A percentile compares a stretch with the other conserved stretches of the same genome.
Conservation (phyloP, 108 stramenopile genomes). For the Skeletonema marinoi region DNA sequence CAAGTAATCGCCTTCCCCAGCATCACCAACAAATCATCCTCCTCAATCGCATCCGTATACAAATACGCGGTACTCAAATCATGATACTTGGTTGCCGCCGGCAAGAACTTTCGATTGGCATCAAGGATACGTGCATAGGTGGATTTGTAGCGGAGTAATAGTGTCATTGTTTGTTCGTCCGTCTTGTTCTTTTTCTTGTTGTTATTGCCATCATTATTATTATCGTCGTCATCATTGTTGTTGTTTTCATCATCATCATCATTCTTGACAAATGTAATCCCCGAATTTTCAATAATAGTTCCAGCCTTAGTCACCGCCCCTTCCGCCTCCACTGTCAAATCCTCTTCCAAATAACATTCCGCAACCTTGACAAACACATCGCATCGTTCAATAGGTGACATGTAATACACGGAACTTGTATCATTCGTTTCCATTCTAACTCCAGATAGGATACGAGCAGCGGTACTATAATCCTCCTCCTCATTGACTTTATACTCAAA, state of each 20-base stretch:
- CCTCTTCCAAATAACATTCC: constrained; percentile 90
- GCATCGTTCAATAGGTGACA: constrained; percentile 57
- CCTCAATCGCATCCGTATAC: constrained; percentile 69
- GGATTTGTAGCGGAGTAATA: constrained; percentile 90
- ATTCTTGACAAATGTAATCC: neutral
- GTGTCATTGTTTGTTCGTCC: constrained; percentile 58
- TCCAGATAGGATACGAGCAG: constrained; percentile 66
- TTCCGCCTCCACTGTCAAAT: constrained; percentile 80
- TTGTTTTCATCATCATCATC: constrained; percentile 2
- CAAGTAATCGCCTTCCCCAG: constrained; percentile 90
- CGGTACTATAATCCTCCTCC: constrained; percentile 66
- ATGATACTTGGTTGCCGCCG: constrained; percentile 91
- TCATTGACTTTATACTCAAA: constrained; percentile 82
- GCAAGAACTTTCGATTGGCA: constrained; percentile 94
- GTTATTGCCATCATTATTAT: constrained; percentile 17
- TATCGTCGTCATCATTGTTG: neutral
- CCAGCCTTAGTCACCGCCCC: constrained; percentile 84
- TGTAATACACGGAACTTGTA: constrained; percentile 58
- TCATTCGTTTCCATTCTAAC: constrained; percentile 75
- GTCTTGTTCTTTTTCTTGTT: constrained; percentile 47
- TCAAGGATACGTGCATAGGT: constrained; percentile 93
- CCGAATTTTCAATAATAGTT: constrained; percentile 33
- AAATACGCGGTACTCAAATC: constrained; percentile 82
- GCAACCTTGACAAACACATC: constrained; percentile 89
- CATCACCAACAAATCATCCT: constrained; percentile 86